Evolutionary conservation across 495 filamentous ascomycete species (phyloP).

Genomic region (Amniculicola lignicola): DNA sequence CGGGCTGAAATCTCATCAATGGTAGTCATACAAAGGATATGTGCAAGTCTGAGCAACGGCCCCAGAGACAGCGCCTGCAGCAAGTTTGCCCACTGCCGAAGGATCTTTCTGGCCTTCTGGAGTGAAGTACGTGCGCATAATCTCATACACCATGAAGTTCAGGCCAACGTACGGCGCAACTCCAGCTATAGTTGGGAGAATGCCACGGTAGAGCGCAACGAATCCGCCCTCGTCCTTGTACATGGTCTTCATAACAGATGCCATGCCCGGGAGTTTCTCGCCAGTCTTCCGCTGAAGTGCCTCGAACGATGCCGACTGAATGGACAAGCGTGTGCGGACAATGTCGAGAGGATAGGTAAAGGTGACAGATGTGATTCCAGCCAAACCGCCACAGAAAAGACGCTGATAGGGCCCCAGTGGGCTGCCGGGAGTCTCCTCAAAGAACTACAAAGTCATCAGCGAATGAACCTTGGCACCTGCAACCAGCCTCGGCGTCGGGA

Average conservation of each 20-base stretch:
- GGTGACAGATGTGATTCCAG: constrained; percentile 90
- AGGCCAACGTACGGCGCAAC: constrained; percentile 95
- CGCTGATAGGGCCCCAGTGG: constrained; percentile 66
- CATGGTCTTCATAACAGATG: constrained; percentile 74
- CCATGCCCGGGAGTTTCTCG: constrained; percentile 86
- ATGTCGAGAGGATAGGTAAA: constrained; percentile 86
- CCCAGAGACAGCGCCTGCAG: constrained; percentile 88
- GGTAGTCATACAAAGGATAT: constrained; percentile 88
- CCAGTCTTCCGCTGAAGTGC: constrained; percentile 53
- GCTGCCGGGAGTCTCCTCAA: constrained; percentile 66
- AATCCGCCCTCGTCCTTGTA: constrained; percentile 88
- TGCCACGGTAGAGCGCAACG: constrained; percentile 81
- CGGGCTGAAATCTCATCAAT: not conserved
- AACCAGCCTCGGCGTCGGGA: too few relatives aligned
- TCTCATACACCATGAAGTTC: constrained; percentile 98
- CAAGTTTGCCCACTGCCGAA: constrained; percentile 70
- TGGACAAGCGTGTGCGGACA: constrained; percentile 89
- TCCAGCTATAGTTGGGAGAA: constrained; percentile 88
- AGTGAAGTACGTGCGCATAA: constrained; percentile 77
- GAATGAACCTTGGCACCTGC: too few relatives aligned
- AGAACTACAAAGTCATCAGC: constrained; percentile 53
- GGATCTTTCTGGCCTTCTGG: constrained; percentile 86
- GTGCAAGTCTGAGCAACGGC: constrained; percentile 96
- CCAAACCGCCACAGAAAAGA: constrained; percentile 78
- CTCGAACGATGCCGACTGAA: constrained; percentile 91